These are phyloP conservation scores for Dillenia suffruticosa DNA, from an alignment of 164 flowering plant genomes.

Conservation along the genomic window DNA sequence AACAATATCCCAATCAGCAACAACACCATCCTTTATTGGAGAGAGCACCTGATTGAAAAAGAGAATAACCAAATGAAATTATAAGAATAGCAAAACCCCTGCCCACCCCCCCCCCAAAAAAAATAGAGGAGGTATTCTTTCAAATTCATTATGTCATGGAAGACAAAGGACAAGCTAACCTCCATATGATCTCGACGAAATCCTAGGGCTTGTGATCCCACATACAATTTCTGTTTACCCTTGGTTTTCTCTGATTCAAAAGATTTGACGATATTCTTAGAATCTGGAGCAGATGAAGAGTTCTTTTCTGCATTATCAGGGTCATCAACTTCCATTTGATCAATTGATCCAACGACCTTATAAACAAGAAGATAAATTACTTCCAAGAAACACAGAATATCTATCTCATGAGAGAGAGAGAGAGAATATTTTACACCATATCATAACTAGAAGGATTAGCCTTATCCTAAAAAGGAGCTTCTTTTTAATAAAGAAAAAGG, in stretches of 20 bases:
- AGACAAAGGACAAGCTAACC: slow-evolving; percentile 34
- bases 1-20: slow-evolving; percentile 94
- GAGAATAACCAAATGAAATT: slow-evolving; percentile 1
- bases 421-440: neutral
- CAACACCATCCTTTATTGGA: slow-evolving; percentile 80
- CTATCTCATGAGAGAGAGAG: neutral
- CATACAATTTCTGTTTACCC: slow-evolving; percentile 77
- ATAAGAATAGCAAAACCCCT: too few species aligned
- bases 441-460: too few species aligned
- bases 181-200: slow-evolving; percentile 96
- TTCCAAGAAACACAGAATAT: neutral
- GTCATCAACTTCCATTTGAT: slow-evolving; percentile 63
- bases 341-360: slow-evolving; percentile 83
- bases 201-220: slow-evolving; percentile 85
- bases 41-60: slow-evolving; percentile 59
- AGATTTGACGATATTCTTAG: slow-evolving; percentile 41
- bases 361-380: slow-evolving; percentile 4
- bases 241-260: slow-evolving; percentile 62
- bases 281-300: slow-evolving; percentile 44
- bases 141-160: neutral
- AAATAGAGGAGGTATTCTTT: neutral
- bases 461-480: too few species aligned
- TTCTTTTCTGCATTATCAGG: slow-evolving; percentile 52
- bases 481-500: too few species aligned
- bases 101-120: neutral